A percentile compares a stretch with the other conserved stretches of the same genome.
Evolutionary conservation across 257 asterid species (phyloP).

Genomic region (Fraxinus pennsylvanica): DNA sequence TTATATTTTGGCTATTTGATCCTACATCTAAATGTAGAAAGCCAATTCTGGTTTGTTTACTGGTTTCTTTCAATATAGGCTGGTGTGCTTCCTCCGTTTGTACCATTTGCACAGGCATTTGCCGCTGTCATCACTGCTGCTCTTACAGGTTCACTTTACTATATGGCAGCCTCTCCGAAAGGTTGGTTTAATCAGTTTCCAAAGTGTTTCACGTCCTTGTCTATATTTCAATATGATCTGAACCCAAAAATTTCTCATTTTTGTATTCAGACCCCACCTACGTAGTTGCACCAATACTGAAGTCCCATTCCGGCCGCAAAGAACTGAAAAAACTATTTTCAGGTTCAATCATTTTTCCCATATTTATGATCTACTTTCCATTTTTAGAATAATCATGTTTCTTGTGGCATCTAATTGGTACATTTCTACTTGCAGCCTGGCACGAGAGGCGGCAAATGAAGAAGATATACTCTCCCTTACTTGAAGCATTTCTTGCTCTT

Average conservation of each 20-base stretch:
- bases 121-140: conserved; percentile 95
- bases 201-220: background rate
- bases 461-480: conserved; percentile 88
- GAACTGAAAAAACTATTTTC: conserved; percentile 88
- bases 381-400: background rate
- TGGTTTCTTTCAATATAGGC: conserved; percentile 42
- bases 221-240: background rate
- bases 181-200: conserved; percentile 37
- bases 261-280: conserved; percentile 73
- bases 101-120: conserved; percentile 94
- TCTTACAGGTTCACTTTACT: conserved; percentile 83
- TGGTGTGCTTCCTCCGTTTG: conserved; percentile 91
- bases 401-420: background rate
- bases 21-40: background rate
- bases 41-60: background rate
- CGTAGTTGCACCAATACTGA: conserved; percentile 79
- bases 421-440: conserved; percentile 70
- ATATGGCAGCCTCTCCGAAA: conserved; percentile 90
- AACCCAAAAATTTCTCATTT: background rate
- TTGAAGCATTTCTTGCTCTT: conserved; percentile 78
- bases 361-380: background rate
- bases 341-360: conserved; percentile 43
- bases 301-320: conserved; percentile 71
- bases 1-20: background rate
- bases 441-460: conserved; percentile 90